Evolutionary conservation across 1,139 yeast genomes (phyloP), one percentile per base, ranked within the genome.

Genomic region (Suhomyces yuchorum): DNA sequence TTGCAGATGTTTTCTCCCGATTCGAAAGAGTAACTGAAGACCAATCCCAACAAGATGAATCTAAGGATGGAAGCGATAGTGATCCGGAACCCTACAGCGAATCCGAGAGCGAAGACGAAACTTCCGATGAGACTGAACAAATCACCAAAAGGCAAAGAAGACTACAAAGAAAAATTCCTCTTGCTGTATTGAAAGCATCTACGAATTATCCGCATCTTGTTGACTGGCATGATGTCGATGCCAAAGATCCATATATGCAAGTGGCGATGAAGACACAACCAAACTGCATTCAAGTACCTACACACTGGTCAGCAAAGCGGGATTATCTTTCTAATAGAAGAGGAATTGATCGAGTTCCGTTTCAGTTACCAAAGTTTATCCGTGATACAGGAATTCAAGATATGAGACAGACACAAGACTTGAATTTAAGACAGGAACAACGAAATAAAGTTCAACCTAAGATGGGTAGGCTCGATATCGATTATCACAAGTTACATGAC

Each of bases 391-490:
- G 97, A 1, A 91, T 93, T 37, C 81, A 84, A 57, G 92, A 87
- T 50, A 88, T 92, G 96, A 78, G 98, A 61, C 82, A 84, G 51
- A 70, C 78, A 0, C 85, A 79, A 18, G 73, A 74, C 8, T 60
- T 53, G 48, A 78, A 87, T 2, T 62, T 90, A 54, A 83, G 87
- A 59, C 96, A 90, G 58, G 80, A 80, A 60, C 87, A 86, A 63
- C 75, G 98, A 52, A 95, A 88, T 49, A 76, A 87, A 46, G 96
- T 92, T 0, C 97, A 90, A 62, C 97, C 97, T 0, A 90, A 89
- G 62, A 75, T 90, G 82, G 96, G 96, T 1, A 76, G 84, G 49
- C 68, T 93, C 23, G 99, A 93, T 65, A 80, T 93, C 32, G 98
- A 93, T 64, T 92, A 87, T 62, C 86, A 81, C 52, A 87, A 85